A percentile compares a stretch with the other conserved stretches of the same genome.
Conservation (phyloP, 2,329 filamentous ascomycete species). For the Apiospora saccharicola region DNA sequence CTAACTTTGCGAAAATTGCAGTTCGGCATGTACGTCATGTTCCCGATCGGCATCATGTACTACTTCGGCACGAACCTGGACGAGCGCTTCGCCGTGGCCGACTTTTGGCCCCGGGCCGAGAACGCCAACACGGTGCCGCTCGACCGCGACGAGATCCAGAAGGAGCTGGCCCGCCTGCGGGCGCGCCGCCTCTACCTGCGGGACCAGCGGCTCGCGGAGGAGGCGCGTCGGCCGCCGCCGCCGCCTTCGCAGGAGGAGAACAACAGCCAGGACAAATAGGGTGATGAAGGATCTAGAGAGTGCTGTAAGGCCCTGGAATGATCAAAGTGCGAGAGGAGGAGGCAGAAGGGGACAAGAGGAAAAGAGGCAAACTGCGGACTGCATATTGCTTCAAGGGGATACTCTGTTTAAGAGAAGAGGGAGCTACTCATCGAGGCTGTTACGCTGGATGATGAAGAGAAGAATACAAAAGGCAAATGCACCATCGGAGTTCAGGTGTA, state of each 20-base stretch:
- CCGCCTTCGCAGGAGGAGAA: conserved; percentile 34
- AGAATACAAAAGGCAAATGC: conserved; percentile 13
- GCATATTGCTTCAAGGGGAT: background rate
- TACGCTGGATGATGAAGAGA: background rate
- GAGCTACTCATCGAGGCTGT: background rate
- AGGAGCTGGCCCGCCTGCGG: conserved; percentile 78
- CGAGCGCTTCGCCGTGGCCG: conserved; percentile 83
- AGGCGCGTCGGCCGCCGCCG: conserved; percentile 40
- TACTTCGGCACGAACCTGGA: conserved; percentile 99
- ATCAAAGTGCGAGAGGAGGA: background rate
- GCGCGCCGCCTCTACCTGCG: conserved; percentile 75
- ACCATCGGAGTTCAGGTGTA: conserved; percentile 16
- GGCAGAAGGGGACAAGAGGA: too few relatives aligned
- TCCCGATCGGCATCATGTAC: conserved; percentile 99
- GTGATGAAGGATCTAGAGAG: conserved; percentile 21
- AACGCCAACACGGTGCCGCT: conserved; percentile 79
- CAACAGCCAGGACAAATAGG: conserved; percentile 20
- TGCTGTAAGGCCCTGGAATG: too few relatives aligned
- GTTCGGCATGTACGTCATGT: conserved; percentile 99
- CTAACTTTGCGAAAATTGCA: conserved; percentile 45
- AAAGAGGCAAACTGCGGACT: background rate
- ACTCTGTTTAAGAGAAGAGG: background rate
- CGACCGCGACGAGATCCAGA: conserved; percentile 82
- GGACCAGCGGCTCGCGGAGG: conserved; percentile 63
- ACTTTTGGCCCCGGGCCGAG: conserved; percentile 90